These are phyloP conservation scores for Epichloe amarillans DNA, from an alignment of 2,329 filamentous ascomycete species.

Conservation along the genomic window DNA sequence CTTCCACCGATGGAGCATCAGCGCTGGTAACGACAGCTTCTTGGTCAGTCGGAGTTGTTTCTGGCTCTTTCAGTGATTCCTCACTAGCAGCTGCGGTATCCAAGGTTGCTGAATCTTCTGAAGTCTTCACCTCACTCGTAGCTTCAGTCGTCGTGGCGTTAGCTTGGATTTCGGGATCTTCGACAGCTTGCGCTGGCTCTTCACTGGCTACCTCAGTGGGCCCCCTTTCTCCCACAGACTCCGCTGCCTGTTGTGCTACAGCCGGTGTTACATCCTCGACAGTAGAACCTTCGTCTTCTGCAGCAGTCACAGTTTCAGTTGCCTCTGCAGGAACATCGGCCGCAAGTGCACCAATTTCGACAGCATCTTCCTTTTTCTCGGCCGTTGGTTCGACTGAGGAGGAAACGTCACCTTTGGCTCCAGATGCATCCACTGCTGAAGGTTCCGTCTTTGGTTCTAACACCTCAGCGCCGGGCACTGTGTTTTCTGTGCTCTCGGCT, in stretches of 20 bases:
- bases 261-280: constrained; percentile 6
- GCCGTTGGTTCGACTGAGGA: background rate
- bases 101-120: background rate
- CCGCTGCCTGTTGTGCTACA: constrained; percentile 9
- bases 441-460: background rate
- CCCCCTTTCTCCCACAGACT: constrained; percentile 5
- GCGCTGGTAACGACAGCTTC: background rate
- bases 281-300: background rate
- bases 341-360: background rate
- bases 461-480: too few species aligned
- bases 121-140: background rate
- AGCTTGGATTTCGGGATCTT: background rate
- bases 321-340: background rate
- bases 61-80: background rate
- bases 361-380: background rate
- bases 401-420: background rate
- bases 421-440: background rate
- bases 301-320: background rate
- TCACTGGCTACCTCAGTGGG: background rate
- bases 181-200: background rate
- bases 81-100: background rate
- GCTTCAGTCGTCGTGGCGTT: background rate
- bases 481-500: background rate
- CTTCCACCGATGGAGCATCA: background rate
- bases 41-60: background rate